These are phyloP conservation scores for Cronartium ribicola DNA, from an alignment of 1,284 basidiomycete species.

Conservation along the genomic window DNA sequence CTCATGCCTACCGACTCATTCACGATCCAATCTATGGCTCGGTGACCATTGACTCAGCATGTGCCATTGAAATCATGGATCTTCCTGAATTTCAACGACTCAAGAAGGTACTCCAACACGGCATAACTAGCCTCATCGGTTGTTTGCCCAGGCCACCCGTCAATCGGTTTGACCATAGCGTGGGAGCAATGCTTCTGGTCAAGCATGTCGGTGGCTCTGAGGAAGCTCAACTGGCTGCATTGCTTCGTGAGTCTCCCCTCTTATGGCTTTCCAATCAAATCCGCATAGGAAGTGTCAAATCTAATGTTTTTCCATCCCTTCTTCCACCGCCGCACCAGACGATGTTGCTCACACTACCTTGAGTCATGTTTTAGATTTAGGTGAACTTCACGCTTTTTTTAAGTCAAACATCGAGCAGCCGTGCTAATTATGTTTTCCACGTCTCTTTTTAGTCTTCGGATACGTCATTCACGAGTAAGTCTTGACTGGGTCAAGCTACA, in stretches of 20 bases:
- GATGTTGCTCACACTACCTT: conserved; percentile 38
- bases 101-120: conserved; percentile 44
- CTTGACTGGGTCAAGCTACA: not conserved
- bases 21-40: conserved; percentile 40
- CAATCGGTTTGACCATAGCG: conserved; percentile 45
- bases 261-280: too few species aligned
- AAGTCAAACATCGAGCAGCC: not conserved
- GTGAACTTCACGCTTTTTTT: not conserved
- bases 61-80: conserved; percentile 43
- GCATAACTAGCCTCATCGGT: conserved; percentile 44
- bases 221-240: conserved; percentile 45
- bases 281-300: too few species aligned
- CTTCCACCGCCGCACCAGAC: not conserved
- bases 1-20: not conserved
- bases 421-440: not conserved
- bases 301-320: not conserved
- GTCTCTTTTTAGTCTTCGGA: conserved; percentile 16
- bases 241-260: conserved; percentile 44
- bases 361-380: conserved; percentile 35
- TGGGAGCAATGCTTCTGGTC: conserved; percentile 46
- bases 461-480: conserved; percentile 40
- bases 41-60: conserved; percentile 9
- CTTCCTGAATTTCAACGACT: conserved; percentile 43
- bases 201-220: conserved; percentile 42
- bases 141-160: conserved; percentile 43